Evolutionary conservation across 2,329 filamentous ascomycete genomes (phyloP).

Genomic region (Sclerotinia subarctica): DNA sequence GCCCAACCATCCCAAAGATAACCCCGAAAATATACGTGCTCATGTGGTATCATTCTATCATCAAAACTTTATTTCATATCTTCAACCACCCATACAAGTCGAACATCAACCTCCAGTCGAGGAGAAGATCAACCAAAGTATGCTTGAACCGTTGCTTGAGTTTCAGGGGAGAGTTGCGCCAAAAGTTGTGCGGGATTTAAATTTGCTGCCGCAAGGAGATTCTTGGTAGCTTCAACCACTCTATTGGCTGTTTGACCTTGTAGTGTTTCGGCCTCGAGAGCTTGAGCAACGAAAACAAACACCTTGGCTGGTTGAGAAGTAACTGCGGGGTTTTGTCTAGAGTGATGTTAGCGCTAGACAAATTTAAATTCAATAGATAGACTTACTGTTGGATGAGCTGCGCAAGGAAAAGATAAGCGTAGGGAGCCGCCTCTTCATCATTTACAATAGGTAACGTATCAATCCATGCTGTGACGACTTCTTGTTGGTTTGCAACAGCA

Average conservation of each 20-base stretch:
- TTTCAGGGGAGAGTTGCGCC: conserved; percentile 71
- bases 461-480: conserved; percentile 81
- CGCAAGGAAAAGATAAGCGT: conserved; percentile 87
- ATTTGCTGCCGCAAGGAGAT: conserved; percentile 68
- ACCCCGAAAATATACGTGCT: conserved; percentile 23
- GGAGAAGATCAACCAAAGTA: conserved; percentile 57
- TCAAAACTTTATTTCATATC: conserved; percentile 18
- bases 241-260: conserved; percentile 77
- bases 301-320: conserved; percentile 73
- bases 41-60: conserved; percentile 23
- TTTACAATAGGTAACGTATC: conserved; percentile 88
- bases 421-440: conserved; percentile 95
- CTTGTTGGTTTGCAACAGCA: conserved; percentile 72
- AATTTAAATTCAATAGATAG: neutral
- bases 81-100: conserved; percentile 12
- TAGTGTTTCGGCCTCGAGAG: conserved; percentile 85
- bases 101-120: conserved; percentile 41
- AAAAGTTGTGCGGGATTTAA: conserved; percentile 75
- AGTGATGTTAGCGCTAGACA: conserved; percentile 34
- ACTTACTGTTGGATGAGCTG: conserved; percentile 94
- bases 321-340: conserved; percentile 81
- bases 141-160: conserved; percentile 74
- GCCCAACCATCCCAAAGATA: conserved; percentile 19
- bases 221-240: conserved; percentile 75
- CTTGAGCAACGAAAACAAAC: conserved; percentile 82